These are phyloP conservation scores for Lactarius sanguifluus DNA, from an alignment of 768 basidiomycete species.

Conservation along the genomic window DNA sequence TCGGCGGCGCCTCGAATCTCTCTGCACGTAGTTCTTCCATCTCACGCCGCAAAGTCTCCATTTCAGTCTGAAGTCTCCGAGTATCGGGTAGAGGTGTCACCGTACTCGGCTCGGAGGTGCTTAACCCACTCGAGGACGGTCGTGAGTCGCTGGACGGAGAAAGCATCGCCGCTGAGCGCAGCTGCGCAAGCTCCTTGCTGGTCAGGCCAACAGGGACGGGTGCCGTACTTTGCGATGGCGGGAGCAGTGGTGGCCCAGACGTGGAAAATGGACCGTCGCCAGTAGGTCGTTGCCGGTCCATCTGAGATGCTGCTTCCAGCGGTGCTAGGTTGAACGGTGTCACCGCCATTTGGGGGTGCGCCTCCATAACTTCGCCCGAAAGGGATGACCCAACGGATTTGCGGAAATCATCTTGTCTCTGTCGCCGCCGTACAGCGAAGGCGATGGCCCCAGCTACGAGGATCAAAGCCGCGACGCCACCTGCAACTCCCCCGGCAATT, in stretches of 20 bases:
- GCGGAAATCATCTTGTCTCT: neutral
- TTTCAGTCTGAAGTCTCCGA: conserved; percentile 29
- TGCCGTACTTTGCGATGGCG: neutral
- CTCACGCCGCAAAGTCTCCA: conserved; percentile 33
- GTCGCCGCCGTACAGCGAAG: conserved; percentile 11
- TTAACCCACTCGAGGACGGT: too few species aligned
- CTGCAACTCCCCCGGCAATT: conserved; percentile 27
- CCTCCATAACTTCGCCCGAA: neutral
- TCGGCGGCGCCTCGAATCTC: conserved; percentile 33
- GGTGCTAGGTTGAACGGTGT: conserved; percentile 3
- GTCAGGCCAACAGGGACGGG: conserved; percentile 11
- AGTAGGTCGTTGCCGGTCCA: neutral
- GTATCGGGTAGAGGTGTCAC: neutral
- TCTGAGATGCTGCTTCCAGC: neutral
- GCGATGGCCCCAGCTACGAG: neutral
- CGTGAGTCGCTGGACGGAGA: too few species aligned
- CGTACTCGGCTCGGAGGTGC: neutral
- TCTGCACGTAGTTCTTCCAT: conserved; percentile 33
- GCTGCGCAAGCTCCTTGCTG: conserved; percentile 16
- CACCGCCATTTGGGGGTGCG: neutral
- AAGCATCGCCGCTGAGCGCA: neutral
- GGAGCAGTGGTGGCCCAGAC: neutral
- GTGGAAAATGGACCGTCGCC: neutral
- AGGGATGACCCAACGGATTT: neutral
- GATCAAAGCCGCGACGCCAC: conserved; percentile 9